Conservation (phyloP, 139 green algal species). For the Closterium sp. region DNA sequence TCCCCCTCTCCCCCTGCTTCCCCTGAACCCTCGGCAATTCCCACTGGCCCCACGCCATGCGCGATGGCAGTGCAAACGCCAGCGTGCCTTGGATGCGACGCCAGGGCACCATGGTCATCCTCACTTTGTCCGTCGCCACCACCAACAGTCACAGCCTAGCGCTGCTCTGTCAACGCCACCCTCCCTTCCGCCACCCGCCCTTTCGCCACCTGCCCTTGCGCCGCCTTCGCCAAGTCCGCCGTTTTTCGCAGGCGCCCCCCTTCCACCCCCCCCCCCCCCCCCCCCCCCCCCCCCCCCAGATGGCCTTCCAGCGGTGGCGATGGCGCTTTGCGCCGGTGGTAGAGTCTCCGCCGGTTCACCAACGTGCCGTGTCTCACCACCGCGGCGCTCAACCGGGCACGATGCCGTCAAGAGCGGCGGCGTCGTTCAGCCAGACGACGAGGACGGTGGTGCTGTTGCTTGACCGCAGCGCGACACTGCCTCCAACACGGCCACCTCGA, state of each 20-base stretch:
- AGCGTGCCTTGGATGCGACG: neutral
- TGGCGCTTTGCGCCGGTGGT: too few relatives aligned
- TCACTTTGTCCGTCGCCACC: neutral
- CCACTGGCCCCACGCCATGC: neutral
- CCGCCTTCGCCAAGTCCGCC: neutral
- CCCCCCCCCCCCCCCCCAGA: too few relatives aligned
- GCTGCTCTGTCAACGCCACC: neutral
- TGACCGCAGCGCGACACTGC: conserved; percentile 41
- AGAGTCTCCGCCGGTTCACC: too few relatives aligned
- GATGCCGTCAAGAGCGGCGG: conserved; percentile 44
- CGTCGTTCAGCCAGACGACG: conserved; percentile 50
- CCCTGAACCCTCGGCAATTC: too few relatives aligned
- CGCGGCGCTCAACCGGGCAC: conserved; percentile 17
- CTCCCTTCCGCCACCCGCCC: neutral
- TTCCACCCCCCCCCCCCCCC: too few relatives aligned
- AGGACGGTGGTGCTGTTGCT: conserved; percentile 58
- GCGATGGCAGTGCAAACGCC: neutral
- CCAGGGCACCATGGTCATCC: neutral
- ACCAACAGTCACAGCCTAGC: neutral
- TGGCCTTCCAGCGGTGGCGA: too few relatives aligned
- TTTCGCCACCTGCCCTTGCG: neutral
- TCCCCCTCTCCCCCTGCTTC: too few relatives aligned
- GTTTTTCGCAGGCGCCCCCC: too few relatives aligned
- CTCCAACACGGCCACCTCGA: neutral
- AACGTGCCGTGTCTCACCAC: too few relatives aligned